phyloP scores from a whole-genome alignment of 768 basidiomycete species.

The Agrocybe pediades region DNA sequence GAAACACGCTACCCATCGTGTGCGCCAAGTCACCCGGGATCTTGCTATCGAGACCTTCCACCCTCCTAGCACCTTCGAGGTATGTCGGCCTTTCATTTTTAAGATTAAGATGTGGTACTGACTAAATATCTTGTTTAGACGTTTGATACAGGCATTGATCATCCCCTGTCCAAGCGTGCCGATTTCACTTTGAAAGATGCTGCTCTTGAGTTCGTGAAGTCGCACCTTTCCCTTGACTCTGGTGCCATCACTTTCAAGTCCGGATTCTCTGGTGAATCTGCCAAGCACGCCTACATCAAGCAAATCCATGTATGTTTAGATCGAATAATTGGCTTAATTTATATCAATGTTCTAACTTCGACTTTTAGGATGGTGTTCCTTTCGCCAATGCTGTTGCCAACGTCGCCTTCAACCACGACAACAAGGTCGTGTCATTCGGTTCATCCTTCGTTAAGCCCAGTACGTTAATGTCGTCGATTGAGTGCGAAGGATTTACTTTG shows the following conservation, averaged over 20 bases:
- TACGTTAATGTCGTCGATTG: slow-evolving; percentile 4
- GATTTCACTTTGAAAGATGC: slow-evolving; percentile 19
- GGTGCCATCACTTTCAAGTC: slow-evolving; percentile 11
- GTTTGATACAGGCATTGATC: slow-evolving; percentile 18
- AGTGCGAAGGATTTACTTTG: background rate
- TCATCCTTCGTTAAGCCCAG: slow-evolving; percentile 31
- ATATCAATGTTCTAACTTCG: background rate
- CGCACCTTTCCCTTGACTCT: slow-evolving; percentile 17
- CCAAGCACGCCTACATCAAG: slow-evolving; percentile 24
- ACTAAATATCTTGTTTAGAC: background rate
- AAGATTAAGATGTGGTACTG: too few species aligned
- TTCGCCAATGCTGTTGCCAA: slow-evolving; percentile 43
- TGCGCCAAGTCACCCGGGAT: slow-evolving; percentile 27
- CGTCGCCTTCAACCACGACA: slow-evolving; percentile 33
- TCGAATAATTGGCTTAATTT: background rate
- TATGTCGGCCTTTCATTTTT: slow-evolving; percentile 9
- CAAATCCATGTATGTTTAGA: slow-evolving; percentile 22
- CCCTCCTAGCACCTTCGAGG: slow-evolving; percentile 36
- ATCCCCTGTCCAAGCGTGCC: slow-evolving; percentile 21
- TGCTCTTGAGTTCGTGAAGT: slow-evolving; percentile 20
- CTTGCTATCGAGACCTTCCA: slow-evolving; percentile 35
- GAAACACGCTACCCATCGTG: slow-evolving; percentile 33
- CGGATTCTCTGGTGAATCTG: slow-evolving; percentile 11
- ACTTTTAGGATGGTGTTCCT: slow-evolving; percentile 30
- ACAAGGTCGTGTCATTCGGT: slow-evolving; percentile 32